phyloP scores from a whole-genome alignment of 441 rosid genomes.

The Metrosideros polymorpha region DNA sequence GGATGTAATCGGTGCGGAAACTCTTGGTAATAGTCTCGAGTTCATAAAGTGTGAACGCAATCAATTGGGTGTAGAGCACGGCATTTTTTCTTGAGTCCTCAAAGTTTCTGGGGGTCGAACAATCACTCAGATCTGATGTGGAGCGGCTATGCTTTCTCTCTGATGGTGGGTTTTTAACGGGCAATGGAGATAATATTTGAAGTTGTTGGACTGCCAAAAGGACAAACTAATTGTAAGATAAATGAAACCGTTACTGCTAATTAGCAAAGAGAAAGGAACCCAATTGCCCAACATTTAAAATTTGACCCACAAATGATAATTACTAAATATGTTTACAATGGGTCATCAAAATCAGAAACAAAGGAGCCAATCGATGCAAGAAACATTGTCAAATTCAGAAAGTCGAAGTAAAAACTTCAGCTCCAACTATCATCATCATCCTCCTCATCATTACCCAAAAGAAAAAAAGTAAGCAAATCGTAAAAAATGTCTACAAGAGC shows the following conservation, averaged over 20 bases:
- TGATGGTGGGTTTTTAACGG: conserved; percentile 15
- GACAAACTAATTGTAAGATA: not conserved
- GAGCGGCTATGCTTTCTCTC: conserved; percentile 69
- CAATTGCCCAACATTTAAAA: not conserved
- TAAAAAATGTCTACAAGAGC: not conserved
- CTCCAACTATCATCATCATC: not conserved
- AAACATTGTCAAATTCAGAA: not conserved
- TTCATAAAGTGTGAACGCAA: conserved; percentile 79
- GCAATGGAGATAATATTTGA: conserved; percentile 35
- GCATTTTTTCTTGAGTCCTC: conserved; percentile 70
- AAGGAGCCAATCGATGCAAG: not conserved
- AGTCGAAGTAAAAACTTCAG: not conserved
- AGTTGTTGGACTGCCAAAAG: conserved; percentile 66
- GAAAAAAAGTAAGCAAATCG: not conserved
- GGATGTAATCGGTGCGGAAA: conserved; percentile 91
- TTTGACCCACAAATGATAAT: not conserved
- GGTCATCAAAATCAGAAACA: not conserved
- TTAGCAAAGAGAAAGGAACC: not conserved
- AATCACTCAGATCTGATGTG: conserved; percentile 90
- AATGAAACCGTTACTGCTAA: not conserved
- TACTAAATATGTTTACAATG: not conserved
- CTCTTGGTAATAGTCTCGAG: conserved; percentile 98
- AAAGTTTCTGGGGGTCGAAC: conserved; percentile 52
- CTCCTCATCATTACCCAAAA: not conserved
- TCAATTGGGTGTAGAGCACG: conserved; percentile 65